Base-by-base conservation (phyloP, 495 filamentous ascomycete genomes). In the Apiosordaria backusii region DNA sequence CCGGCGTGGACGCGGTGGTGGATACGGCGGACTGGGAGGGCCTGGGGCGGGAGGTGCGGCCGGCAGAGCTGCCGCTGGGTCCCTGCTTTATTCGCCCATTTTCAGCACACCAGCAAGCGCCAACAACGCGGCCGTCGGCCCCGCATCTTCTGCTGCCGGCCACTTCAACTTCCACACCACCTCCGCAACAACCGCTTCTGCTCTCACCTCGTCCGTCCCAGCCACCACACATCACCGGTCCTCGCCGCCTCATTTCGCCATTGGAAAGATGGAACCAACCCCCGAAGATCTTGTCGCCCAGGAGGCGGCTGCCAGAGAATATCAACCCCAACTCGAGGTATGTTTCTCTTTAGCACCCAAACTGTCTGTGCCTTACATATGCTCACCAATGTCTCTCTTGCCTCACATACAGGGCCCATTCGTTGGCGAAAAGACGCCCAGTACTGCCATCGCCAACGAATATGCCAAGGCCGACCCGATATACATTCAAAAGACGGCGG, bases 381-480 rank as follows among this genome's bases (percentile, higher is more conserved):
- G 65, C 67, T 71, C 59, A 71, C 65, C 52, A 50, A 4, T n/a
- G 40, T 50, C 45, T 50, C 57, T 60, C 15, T 55, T 64, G 70
- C 61, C 16, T 23, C 16, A 15, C 4, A n/a, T 27, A 61, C 74
- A 97, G 94, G 93, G 91, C 60, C 90, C 91, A 40, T 81, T 93
- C 15, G 91, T 98, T 57, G 90, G 94, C 67, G 79, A 87, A 50
- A 90, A 90, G 70, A 88, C 86, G 71, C 86, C 90, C 13, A 97
- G 88, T 78, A 86, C 87, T 69, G 85, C 81, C 60, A 91, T 99
- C 70, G 89, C 90, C 4, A 82, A 88, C 67, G 93, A 97, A 74
- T 99, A 97, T 79, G 91, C 92, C 25, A 89, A 91, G 80, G 94
- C 92, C 60, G 94, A 99, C 76, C 90, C 91, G 7, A 79, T 90